Conservation (phyloP, 371 early-diverging fungal species). For the Mycotypha africana region DNA sequence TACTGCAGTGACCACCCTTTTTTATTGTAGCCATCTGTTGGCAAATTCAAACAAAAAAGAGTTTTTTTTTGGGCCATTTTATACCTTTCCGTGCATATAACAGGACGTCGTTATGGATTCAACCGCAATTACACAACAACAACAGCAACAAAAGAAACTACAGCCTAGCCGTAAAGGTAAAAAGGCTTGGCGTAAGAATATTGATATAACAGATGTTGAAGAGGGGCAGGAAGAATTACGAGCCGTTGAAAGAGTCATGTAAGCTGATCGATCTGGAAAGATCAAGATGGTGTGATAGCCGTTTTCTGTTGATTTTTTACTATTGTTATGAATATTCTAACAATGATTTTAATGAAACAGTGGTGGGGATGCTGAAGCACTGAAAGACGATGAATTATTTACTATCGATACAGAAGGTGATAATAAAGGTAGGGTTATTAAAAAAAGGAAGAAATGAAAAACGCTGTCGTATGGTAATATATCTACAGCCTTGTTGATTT, state of each 20-base stretch:
- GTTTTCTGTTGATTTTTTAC: background rate
- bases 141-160: constrained; percentile 13
- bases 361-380: constrained; percentile 49
- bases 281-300: too few relatives aligned
- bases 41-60: too few relatives aligned
- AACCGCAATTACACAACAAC: too few relatives aligned
- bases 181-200: constrained; percentile 91
- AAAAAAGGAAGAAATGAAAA: too few relatives aligned
- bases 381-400: constrained; percentile 63
- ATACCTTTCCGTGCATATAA: too few relatives aligned
- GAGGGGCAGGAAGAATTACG: constrained; percentile 69
- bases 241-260: constrained; percentile 72
- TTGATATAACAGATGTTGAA: constrained; percentile 80
- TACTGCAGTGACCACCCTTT: too few relatives aligned
- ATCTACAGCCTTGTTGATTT: background rate
- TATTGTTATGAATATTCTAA: background rate
- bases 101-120: too few relatives aligned
- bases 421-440: constrained; percentile 51
- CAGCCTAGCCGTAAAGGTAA: constrained; percentile 80
- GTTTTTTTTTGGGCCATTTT: too few relatives aligned
- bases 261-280: too few relatives aligned
- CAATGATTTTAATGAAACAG: too few relatives aligned
- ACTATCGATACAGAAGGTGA: constrained; percentile 71
- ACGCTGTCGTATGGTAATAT: too few relatives aligned
- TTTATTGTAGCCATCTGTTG: too few relatives aligned